phyloP scores from a whole-genome alignment of 208 protist species.

The Lotmaria passim region DNA sequence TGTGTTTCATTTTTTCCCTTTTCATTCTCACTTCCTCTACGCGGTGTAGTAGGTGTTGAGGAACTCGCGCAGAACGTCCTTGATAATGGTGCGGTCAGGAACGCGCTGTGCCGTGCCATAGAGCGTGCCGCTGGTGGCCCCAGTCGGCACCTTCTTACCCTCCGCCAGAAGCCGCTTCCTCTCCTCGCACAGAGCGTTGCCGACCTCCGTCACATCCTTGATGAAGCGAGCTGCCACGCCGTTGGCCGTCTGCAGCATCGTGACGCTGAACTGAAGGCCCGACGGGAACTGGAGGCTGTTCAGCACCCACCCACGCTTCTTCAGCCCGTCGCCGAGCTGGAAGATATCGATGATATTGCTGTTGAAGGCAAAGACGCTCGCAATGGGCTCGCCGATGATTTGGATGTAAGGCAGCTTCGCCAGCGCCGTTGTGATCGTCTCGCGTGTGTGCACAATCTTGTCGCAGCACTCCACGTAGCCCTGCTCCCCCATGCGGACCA shows the following conservation, averaged over 20 bases:
- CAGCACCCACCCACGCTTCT: conserved; percentile 92
- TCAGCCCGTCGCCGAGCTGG: conserved; percentile 79
- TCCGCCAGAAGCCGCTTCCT: conserved; percentile 37
- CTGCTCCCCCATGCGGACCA: conserved; percentile 93
- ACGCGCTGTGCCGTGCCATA: conserved; percentile 94
- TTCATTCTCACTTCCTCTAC: conserved; percentile 17
- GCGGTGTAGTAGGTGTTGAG: conserved; percentile 84
- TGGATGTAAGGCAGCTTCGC: conserved; percentile 63
- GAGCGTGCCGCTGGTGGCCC: conserved; percentile 71
- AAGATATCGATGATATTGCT: conserved; percentile 92
- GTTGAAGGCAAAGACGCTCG: conserved; percentile 91
- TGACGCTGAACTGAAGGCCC: conserved; percentile 93
- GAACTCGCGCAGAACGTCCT: conserved; percentile 85
- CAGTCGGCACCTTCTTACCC: conserved; percentile 39
- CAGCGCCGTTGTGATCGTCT: conserved; percentile 79
- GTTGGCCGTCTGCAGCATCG: conserved; percentile 81
- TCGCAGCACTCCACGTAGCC: conserved; percentile 85
- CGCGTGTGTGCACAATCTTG: conserved; percentile 81
- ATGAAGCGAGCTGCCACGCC: conserved; percentile 83
- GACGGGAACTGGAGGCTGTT: conserved; percentile 95
- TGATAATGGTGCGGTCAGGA: conserved; percentile 91
- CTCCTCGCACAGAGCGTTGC: conserved; percentile 48
- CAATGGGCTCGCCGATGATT: conserved; percentile 87
- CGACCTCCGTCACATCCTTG: conserved; percentile 64
- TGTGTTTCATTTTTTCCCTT: not conserved